Evolutionary conservation across 1,139 yeast genomes (phyloP), one percentile per base, ranked within the genome.

Genomic region (Taphrina wiesneri): DNA sequence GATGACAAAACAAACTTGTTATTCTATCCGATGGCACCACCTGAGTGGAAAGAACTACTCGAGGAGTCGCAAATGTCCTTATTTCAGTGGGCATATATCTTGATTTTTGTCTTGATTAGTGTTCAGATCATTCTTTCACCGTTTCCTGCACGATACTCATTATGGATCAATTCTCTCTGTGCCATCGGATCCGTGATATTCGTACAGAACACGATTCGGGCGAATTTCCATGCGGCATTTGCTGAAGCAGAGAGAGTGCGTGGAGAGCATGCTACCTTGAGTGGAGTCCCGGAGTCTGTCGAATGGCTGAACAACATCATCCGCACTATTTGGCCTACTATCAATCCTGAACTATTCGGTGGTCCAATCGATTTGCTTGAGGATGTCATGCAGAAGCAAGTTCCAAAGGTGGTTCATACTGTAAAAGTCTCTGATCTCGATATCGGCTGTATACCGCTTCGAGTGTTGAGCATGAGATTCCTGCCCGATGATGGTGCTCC

Each of bases 301-400:
- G 66, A 66, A 28, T 66, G 68, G 68, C 57, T 66, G 41, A 66
- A 66, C 47, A 45, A 56, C 41, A 36, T 66, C 23, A 32, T 66
- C n/a, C 57, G 63, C 17, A 56, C 66, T 6, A 45, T 63, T 36
- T 66, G 66, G 64, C 53, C 59, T 3, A 51, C 64, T n/a, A 62
- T 66, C 43, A 63, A 66, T 19, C 65, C 68, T 1, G 68, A 66
- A 47, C 32, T 66, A 3, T 66, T 66, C 36, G 62, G 59, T 9
- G 64, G 66, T 13, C 41, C 64, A 17, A 21, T 56, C 28, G 68
- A 66, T 34, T 45, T 56, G 45, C 60, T 66, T 30, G 68, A 66
- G 53, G 68, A 66, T 34, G 64, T 66, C 43, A 56, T 66, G 66
- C 67, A 66, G 51, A 63, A 66, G 45, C 60, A 56, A 11, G 63